phyloP scores from a whole-genome alignment of 345 rosid genomes.

The Eutrema yunnanense region DNA sequence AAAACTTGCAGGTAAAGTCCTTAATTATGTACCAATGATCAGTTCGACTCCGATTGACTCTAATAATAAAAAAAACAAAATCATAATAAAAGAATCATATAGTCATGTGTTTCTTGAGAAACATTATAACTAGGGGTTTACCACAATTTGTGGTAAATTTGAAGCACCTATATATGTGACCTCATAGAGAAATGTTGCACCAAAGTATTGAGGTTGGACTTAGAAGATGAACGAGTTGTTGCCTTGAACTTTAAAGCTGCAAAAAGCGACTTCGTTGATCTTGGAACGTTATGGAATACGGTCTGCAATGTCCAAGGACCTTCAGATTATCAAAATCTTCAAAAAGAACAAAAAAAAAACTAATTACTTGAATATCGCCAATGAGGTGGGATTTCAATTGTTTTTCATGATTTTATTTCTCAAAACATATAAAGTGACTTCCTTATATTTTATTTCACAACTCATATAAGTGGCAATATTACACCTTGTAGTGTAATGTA shows the following conservation, averaged over 20 bases:
- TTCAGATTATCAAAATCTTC: neutral
- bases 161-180: neutral
- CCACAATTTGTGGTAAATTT: neutral
- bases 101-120: neutral
- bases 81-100: neutral
- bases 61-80: neutral
- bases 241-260: neutral
- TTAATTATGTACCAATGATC: neutral
- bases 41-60: neutral
- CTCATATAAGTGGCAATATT: neutral
- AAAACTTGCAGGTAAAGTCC: neutral
- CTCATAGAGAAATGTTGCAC: neutral
- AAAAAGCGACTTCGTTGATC: conserved; percentile 25
- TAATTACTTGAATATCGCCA: no score
- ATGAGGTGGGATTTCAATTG: no score
- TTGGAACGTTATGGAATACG: conserved; percentile 56
- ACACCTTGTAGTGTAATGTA: conserved; percentile 2
- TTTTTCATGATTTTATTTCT: no score
- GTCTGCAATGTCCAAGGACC: conserved; percentile 46
- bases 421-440: no score
- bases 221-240: neutral
- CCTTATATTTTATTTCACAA: no score
- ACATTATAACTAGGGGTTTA: no score
- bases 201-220: neutral
- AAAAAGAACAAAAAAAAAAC: no score